Evolutionary conservation across 345 rosid species (phyloP).

Genomic region (Salix arbutifolia): DNA sequence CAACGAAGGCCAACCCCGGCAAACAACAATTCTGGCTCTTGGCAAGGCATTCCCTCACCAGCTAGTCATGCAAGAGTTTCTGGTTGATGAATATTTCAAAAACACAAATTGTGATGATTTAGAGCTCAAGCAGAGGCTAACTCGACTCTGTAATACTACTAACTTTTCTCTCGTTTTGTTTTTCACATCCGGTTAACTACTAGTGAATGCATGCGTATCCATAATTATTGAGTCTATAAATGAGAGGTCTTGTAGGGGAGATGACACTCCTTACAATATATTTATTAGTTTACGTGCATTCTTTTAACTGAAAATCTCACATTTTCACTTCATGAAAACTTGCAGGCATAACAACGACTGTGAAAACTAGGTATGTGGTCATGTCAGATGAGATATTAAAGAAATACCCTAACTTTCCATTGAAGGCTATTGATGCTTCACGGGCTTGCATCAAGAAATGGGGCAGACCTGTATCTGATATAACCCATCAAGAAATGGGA

Average conservation of each 20-base stretch:
- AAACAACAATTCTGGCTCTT: conserved; percentile 75
- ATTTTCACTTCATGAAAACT: conserved; percentile 1
- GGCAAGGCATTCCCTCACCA: conserved; percentile 97
- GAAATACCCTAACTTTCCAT: conserved; percentile 73
- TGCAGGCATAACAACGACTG: conserved; percentile 91
- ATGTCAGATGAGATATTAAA: conserved; percentile 91
- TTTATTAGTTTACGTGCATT: background rate
- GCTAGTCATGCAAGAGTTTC: conserved; percentile 90
- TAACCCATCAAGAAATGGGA: conserved; percentile 27
- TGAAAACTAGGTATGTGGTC: conserved; percentile 90
- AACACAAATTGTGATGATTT: conserved; percentile 90
- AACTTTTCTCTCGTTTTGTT: conserved; percentile 8
- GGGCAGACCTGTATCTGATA: conserved; percentile 72
- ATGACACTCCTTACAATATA: background rate
- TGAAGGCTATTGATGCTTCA: conserved; percentile 87
- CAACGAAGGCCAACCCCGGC: conserved; percentile 41
- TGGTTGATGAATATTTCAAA: conserved; percentile 88
- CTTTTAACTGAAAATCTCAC: background rate
- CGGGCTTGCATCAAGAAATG: conserved; percentile 71
- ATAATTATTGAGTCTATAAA: background rate
- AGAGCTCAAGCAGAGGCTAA: conserved; percentile 78
- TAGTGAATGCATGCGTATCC: background rate
- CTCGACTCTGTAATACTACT: conserved; percentile 63
- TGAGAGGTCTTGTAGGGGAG: background rate
- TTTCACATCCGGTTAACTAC: background rate